Base-by-base conservation (phyloP, 768 basidiomycete genomes). In the Mrakia frigida region DNA sequence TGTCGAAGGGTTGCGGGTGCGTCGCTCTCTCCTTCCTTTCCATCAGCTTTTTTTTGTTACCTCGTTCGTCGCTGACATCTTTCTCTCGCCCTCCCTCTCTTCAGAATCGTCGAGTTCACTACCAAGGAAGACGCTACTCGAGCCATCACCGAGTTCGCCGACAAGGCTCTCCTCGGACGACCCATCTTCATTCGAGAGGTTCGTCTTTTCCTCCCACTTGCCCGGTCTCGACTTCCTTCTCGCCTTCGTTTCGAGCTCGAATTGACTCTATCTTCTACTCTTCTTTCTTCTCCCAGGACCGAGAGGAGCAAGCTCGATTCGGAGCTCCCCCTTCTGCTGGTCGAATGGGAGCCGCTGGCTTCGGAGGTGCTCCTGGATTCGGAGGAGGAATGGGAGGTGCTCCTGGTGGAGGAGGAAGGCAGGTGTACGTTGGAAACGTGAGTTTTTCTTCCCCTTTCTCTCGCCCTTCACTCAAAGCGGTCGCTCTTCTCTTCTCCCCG, bases 1-100 rank as follows among this genome's bases (percentile, higher is more conserved):
- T 96, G 74, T 98, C 95, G 35, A 99, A 99, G 84, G 96, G 96
- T 83, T 99, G 96, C 90, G 96, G 96, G 97, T 98, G 81, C 85
- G 95, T 88, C 10, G 2, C 31, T 59, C 65, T 39, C 39, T 39
- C n/a, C 25, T n/a, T 61, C 10, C 35, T 46, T 18, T 65, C 33
- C 61, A 52, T 11, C 18, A 31, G 60, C 25, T 16, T 23, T 35
- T 21, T 5, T 13, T 41, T 25, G 37, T 33, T 39, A 50, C 37
- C n/a, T 53, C 5, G 23, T 41, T 59, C 6, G 18, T 21, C 46
- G 46, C 46, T 50, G n/a, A 46, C 53, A n/a, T 67, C 41, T 61
- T 52, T 77, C 56, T 50, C 60, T 16, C 60, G 56, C 39, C 37
- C 33, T 37, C 9, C 53, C 28, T 10, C 16, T 33, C 60, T 11